Percentiles rank a stretch among this genome's conserved stretches.
Evolutionary conservation across 805 yeast genomes (phyloP).

Genomic region (Candida pini): DNA sequence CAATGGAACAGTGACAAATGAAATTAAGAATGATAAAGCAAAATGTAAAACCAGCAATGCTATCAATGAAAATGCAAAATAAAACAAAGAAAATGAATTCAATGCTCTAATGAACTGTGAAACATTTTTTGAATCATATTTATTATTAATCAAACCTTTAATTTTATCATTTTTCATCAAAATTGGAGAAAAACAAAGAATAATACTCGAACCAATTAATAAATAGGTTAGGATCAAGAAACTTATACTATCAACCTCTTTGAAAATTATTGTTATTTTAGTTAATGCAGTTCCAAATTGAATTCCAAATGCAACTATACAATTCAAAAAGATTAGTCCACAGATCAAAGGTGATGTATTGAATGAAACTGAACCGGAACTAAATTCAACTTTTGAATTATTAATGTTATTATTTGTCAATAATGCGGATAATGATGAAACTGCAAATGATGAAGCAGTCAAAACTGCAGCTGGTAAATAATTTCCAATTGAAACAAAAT

Average conservation of each 20-base stretch:
- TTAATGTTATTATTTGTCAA: slow-evolving; percentile 38
- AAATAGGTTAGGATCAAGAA: slow-evolving; percentile 11
- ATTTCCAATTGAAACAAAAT: slow-evolving; percentile 90
- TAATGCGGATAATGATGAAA: slow-evolving; percentile 58
- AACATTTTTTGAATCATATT: neutral
- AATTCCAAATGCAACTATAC: slow-evolving; percentile 17
- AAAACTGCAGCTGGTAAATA: slow-evolving; percentile 83
- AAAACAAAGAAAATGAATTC: slow-evolving; percentile 36
- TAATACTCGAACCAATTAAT: slow-evolving; percentile 4
- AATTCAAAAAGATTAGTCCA: slow-evolving; percentile 28
- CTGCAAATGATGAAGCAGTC: slow-evolving; percentile 59
- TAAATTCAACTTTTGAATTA: slow-evolving; percentile 4
- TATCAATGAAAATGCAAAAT: slow-evolving; percentile 62
- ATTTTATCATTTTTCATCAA: no score
- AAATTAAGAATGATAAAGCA: slow-evolving; percentile 68
- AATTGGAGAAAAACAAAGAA: slow-evolving; percentile 12
- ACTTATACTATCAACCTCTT: no score
- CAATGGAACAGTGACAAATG: slow-evolving; percentile 70
- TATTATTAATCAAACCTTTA: no score
- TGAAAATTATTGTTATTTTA: slow-evolving; percentile 5
- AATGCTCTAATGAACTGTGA: slow-evolving; percentile 21
- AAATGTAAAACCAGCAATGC: slow-evolving; percentile 79
- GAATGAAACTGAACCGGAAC: slow-evolving; percentile 7
- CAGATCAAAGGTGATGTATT: slow-evolving; percentile 23
- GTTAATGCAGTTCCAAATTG: slow-evolving; percentile 22